Evolutionary conservation across 306 rosid genomes (phyloP).

Genomic region (Mucuna pruriens): DNA sequence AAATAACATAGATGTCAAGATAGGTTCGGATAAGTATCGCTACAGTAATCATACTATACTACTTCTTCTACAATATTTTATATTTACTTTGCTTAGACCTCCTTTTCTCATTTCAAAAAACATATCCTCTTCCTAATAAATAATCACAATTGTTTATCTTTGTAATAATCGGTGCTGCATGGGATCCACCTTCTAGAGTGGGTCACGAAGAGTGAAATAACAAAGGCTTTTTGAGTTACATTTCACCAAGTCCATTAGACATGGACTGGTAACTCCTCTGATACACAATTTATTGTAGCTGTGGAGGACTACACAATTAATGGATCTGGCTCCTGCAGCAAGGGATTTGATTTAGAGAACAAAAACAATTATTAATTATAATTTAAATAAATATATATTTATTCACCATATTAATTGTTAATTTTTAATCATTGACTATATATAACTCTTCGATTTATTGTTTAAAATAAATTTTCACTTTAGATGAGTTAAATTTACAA

Average conservation of each 20-base stretch:
- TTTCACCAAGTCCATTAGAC: slow-evolving; percentile 15
- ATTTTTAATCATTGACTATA: too few relatives aligned
- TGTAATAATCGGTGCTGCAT: neutral
- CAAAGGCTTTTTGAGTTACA: slow-evolving; percentile 4
- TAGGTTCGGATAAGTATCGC: neutral
- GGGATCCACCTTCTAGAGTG: neutral
- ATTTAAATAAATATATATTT: too few relatives aligned
- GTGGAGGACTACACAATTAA: slow-evolving; percentile 37
- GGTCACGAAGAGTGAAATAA: neutral
- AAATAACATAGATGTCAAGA: neutral
- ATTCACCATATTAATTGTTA: too few relatives aligned
- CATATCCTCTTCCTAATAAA: too few relatives aligned
- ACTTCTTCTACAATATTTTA: neutral
- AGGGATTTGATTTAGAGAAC: too few relatives aligned
- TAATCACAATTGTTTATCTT: neutral
- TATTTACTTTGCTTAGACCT: neutral
- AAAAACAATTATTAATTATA: too few relatives aligned
- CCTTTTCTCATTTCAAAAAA: neutral
- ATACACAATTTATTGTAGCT: neutral
- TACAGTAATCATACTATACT: neutral
- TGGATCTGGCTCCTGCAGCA: neutral
- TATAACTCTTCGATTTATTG: too few relatives aligned
- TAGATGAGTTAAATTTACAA: too few relatives aligned
- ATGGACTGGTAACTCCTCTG: slow-evolving; percentile 9
- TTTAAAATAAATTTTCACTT: too few relatives aligned